Evolutionary conservation across 805 yeast species (phyloP).

Genomic region (Komagataella pastoris): DNA sequence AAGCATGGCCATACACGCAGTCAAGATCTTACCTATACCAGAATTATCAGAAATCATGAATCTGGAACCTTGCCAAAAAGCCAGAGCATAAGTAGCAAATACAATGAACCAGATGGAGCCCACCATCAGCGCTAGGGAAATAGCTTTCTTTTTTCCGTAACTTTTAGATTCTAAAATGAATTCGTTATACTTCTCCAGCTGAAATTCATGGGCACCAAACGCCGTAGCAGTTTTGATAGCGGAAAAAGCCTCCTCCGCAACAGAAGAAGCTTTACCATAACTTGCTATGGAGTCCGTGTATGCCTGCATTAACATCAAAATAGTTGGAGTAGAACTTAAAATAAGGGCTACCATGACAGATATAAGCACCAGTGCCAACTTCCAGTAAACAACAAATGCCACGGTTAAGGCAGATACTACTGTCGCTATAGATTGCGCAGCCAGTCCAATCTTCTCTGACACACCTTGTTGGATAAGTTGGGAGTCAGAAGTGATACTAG

Average conservation of each 20-base stretch:
- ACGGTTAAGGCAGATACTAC: conserved; percentile 19
- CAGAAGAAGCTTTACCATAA: conserved; percentile 5
- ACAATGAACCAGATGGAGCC: conserved; percentile 21
- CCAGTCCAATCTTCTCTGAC: conserved; percentile 24
- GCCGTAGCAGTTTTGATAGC: conserved; percentile 26
- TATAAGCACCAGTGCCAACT: conserved; percentile 19
- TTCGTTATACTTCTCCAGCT: conserved; percentile 16
- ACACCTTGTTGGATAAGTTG: conserved; percentile 25
- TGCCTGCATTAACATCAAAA: conserved; percentile 33
- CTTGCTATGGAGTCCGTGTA: neutral
- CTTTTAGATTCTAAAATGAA: conserved; percentile 12
- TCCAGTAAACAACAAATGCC: conserved; percentile 11
- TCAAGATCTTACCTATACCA: conserved; percentile 15
- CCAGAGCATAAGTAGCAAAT: conserved; percentile 22
- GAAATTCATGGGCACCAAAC: conserved; percentile 23
- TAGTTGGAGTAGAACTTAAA: conserved; percentile 32
- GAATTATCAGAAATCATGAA: conserved; percentile 11
- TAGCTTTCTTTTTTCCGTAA: conserved; percentile 12
- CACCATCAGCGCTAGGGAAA: conserved; percentile 17
- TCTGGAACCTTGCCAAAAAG: conserved; percentile 29
- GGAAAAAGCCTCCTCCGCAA: conserved; percentile 28
- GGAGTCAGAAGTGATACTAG: conserved; percentile 27
- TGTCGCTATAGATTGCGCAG: conserved; percentile 21
- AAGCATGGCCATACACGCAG: conserved; percentile 20
- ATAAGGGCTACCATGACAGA: conserved; percentile 49